Evolutionary conservation across 192 early-diverging fungal genomes (phyloP), one percentile per base, ranked within the genome.

Genomic region (Coemansia asiatica): DNA sequence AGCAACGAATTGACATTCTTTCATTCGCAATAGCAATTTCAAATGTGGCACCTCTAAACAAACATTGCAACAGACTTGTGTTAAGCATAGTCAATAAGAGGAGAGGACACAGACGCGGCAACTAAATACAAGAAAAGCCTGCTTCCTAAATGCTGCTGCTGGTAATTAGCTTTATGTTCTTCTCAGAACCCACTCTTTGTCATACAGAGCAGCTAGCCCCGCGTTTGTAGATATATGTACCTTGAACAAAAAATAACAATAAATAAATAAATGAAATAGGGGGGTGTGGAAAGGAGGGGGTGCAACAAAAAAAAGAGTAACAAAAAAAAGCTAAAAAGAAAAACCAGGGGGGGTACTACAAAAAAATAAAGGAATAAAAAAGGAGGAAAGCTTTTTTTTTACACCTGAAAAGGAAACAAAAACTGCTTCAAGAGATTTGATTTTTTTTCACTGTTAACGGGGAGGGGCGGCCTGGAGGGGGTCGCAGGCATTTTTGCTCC

Each of bases 221-320:
- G 8, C 8, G 6, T 44, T 38, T 2, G n/a, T n/a, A n/a, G 15
- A 23, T 13, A 46, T 44, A 50, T 18, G 19, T 26, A 44, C 25
- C 26, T 62, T 50, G 6, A 59, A 44, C 15, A 59, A 35, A 44
- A 59, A 33, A 6, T 10, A 15, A 60, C 15, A 16, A 60, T n/a
- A 44, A 26, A 44, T 16, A 56, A 56, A 29, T 4, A 56, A 56
- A 56, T 31, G 18, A 56, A 26, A 56, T 4, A 15, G 18, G 56
- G 56, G 56, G 23, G 27, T 1, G 56, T 57, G 15, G 29, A 57
- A 29, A 28, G 2, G 29, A 4, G 23, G 21, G 66, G 44, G 22
- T 25, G 9, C 21, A 23, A 33, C 9, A 55, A 56, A 61, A 29
- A 62, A 21, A 58, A 50, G 19, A 40, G 44, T 47, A 69, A 57